Evolutionary conservation across 345 rosid genomes (phyloP), one percentile per base, ranked within the genome.

Genomic region (Cardiospermum halicacabum): DNA sequence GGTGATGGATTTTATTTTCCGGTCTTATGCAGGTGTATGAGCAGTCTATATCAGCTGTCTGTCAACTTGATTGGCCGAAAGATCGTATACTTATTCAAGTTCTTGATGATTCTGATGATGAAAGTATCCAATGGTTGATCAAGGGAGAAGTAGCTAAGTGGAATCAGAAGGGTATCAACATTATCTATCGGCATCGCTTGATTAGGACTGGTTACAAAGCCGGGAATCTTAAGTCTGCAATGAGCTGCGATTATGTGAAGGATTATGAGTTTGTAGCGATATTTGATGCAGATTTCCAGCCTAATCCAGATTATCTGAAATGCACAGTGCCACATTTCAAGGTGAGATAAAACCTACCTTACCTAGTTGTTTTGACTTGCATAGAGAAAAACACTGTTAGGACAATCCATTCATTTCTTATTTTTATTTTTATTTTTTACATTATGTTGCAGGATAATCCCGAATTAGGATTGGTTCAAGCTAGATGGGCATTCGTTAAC

Each of bases 11-110:
- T 32, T 60, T 50, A 25, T 54, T 55, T 21, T 7, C 60, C 55
- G 45, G 56, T 53, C 49, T 66, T 62, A 28, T 74, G 39, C 70
- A 89, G 96, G 96, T 89, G 10, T 89, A 86, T 64, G 87, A 84
- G 53, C 92, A 89, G 73, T 89, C 96, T 45, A 89, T 86, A 39
- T 78, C 89, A 68, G 96, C 96, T 48, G 89, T 86, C 62, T 84
- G 96, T 73, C 96, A 86, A 71, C 76, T 89, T 64, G 89, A 86
- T 74, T 89, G 96, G 96, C 96, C 92, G 27, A 89, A 78, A 69
- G 91, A 89, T 31, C 71, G 80, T 25, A 34, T 89, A 48, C 65
- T 89, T 9, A 79, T 89, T 78, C 92, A 89, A 67, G 86, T 89
- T 73, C 96, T 89, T 4, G 96, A 89, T 37, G 96, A 89, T 68